Evolutionary conservation across 495 filamentous ascomycete genomes (phyloP).

Genomic region (Xylaria intraflava): DNA sequence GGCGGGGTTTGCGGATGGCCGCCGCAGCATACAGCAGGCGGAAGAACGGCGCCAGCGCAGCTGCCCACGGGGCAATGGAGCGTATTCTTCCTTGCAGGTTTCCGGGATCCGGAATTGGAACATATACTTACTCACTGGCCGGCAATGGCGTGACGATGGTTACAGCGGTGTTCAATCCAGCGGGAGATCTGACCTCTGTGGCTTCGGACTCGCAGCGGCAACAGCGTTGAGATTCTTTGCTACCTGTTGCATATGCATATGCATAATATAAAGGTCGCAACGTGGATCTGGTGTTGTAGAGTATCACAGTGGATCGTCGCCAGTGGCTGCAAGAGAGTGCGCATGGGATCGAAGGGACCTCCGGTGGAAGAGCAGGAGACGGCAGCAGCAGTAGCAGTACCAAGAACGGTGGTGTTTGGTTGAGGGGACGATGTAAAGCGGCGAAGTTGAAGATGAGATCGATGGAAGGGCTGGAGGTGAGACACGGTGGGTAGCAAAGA

Average conservation of each 20-base stretch:
- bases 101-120: not conserved
- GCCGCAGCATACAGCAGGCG: constrained; percentile 13
- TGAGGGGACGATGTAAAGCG: not conserved
- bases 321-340: constrained; percentile 5
- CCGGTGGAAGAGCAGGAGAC: not conserved
- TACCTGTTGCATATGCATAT: constrained; percentile 20
- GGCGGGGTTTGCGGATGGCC: constrained; percentile 3
- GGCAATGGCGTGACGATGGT: constrained; percentile 7
- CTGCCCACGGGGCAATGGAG: not conserved
- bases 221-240: constrained; percentile 14
- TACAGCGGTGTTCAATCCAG: constrained; percentile 11
- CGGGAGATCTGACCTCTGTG: constrained; percentile 9
- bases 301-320: not conserved
- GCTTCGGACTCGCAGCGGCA: constrained; percentile 15
- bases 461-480: constrained; percentile 5
- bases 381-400: not conserved
- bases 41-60: not conserved
- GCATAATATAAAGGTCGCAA: not conserved
- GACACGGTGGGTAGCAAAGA: constrained; percentile 10
- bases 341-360: constrained; percentile 16
- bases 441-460: not conserved
- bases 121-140: not conserved
- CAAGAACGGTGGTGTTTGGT: not conserved
- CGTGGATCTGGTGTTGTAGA: not conserved
- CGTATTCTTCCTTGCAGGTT: not conserved